Percentiles rank a stretch among this genome's conserved stretches.
Conservation (phyloP, 306 rosid genomes). For the Glycine tomentella region DNA sequence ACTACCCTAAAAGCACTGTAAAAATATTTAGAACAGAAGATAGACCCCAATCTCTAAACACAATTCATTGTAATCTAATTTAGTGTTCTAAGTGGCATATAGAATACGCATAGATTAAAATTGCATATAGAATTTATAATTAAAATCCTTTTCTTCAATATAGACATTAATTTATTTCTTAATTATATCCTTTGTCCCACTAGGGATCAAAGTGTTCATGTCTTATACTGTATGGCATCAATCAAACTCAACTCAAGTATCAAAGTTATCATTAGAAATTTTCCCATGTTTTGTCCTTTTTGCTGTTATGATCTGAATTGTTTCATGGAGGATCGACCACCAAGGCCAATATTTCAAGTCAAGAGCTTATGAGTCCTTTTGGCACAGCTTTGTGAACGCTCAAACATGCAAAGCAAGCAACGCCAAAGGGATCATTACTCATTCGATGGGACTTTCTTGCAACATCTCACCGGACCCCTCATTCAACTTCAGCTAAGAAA, state of each 20-base stretch:
- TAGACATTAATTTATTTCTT: no score
- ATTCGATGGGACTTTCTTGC: conserved; percentile 13
- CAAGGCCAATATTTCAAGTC: no score
- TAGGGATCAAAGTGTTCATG: not conserved
- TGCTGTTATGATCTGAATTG: conserved; percentile 7
- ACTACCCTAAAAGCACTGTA: no score
- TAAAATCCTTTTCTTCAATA: no score
- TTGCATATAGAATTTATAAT: no score
- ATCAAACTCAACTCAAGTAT: not conserved
- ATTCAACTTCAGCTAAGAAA: conserved; percentile 10
- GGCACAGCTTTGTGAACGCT: not conserved
- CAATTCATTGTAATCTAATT: no score
- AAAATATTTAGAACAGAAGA: no score
- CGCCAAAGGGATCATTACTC: not conserved
- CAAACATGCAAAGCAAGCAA: not conserved
- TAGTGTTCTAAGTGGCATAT: no score
- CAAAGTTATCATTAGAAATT: not conserved
- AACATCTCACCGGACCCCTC: conserved; percentile 44
- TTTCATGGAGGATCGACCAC: not conserved
- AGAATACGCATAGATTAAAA: no score
- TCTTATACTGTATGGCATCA: not conserved
- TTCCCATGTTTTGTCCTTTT: not conserved
- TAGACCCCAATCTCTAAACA: no score
- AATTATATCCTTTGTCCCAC: not conserved
- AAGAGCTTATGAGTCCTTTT: no score